These are phyloP conservation scores for Termitomyces sp. DNA, from an alignment of 768 basidiomycete species.

Conservation along the genomic window DNA sequence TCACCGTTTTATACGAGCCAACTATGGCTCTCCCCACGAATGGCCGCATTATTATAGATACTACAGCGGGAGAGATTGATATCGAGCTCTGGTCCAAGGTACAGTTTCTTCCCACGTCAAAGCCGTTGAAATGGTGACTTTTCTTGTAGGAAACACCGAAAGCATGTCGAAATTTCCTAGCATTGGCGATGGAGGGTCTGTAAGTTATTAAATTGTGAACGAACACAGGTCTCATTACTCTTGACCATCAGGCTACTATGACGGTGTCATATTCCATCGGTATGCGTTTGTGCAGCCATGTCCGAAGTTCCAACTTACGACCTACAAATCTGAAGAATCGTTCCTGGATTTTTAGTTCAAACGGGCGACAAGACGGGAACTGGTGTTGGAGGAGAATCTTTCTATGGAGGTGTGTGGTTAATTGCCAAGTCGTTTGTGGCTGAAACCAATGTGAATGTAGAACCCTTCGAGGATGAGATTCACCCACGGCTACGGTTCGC, in stretches of 20 bases:
- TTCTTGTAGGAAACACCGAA: conserved; percentile 82
- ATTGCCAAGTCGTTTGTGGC: neutral
- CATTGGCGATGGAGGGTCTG: conserved; percentile 86
- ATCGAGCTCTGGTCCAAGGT: conserved; percentile 94
- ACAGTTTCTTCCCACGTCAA: conserved; percentile 5
- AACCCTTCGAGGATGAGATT: conserved; percentile 92
- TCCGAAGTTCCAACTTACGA: neutral
- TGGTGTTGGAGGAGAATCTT: conserved; percentile 90
- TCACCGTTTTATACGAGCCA: neutral
- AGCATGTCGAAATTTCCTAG: conserved; percentile 88
- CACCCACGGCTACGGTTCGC: conserved; percentile 87
- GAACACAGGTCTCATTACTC: neutral
- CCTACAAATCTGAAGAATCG: conserved; percentile 40
- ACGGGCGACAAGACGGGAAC: conserved; percentile 93
- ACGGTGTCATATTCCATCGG: conserved; percentile 94
- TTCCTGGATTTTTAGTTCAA: conserved; percentile 91
- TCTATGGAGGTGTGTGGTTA: conserved; percentile 70
- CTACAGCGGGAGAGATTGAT: conserved; percentile 84
- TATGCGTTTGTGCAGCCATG: conserved; percentile 21
- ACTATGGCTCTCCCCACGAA: conserved; percentile 80
- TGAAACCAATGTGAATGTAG: conserved; percentile 30
- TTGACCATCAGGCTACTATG: conserved; percentile 79
- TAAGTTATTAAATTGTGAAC: conserved; percentile 19
- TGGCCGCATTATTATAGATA: conserved; percentile 84
- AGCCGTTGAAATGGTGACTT: neutral